Percentiles rank a stretch among this genome's conserved stretches.
Conservation (phyloP, 2,329 filamentous ascomycete genomes). For the Huntiella decipiens region DNA sequence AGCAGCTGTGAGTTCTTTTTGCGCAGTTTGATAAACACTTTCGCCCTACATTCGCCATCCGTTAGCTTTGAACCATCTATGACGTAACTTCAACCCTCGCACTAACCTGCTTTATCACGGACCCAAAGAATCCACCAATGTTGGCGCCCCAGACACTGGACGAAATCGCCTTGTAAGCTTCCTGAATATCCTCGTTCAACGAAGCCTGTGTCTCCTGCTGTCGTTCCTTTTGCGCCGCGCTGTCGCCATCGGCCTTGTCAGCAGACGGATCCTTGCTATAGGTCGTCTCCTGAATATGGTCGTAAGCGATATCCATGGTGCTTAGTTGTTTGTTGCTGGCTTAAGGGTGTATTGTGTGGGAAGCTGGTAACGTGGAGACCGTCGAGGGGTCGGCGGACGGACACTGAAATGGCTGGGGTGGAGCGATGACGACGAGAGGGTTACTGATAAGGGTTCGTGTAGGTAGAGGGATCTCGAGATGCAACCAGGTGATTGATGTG, state of each 20-base stretch:
- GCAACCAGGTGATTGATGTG: too few species aligned
- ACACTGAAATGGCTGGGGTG: too few species aligned
- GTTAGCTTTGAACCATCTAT: neutral
- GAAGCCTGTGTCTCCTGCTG: constrained; percentile 27
- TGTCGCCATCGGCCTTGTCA: constrained; percentile 16
- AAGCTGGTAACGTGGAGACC: too few species aligned
- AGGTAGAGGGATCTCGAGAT: too few species aligned
- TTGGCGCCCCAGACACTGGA: constrained; percentile 77
- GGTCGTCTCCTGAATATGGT: constrained; percentile 79
- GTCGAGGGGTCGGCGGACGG: too few species aligned
- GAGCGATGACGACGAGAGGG: too few species aligned
- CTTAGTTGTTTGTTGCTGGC: neutral
- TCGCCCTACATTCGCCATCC: constrained; percentile 39
- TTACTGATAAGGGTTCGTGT: too few species aligned
- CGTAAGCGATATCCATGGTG: constrained; percentile 87
- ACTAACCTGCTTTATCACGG: constrained; percentile 75
- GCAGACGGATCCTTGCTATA: constrained; percentile 37
- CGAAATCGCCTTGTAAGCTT: constrained; percentile 87
- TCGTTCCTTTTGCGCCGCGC: constrained; percentile 14
- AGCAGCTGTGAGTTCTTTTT: constrained; percentile 64
- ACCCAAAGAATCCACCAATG: constrained; percentile 76
- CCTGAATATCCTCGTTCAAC: constrained; percentile 76
- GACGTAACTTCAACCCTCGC: neutral
- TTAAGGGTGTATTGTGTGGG: too few species aligned
- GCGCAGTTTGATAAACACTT: constrained; percentile 63